phyloP scores from a whole-genome alignment of 2,329 filamentous ascomycete genomes.

The Colletotrichum scovillei region DNA sequence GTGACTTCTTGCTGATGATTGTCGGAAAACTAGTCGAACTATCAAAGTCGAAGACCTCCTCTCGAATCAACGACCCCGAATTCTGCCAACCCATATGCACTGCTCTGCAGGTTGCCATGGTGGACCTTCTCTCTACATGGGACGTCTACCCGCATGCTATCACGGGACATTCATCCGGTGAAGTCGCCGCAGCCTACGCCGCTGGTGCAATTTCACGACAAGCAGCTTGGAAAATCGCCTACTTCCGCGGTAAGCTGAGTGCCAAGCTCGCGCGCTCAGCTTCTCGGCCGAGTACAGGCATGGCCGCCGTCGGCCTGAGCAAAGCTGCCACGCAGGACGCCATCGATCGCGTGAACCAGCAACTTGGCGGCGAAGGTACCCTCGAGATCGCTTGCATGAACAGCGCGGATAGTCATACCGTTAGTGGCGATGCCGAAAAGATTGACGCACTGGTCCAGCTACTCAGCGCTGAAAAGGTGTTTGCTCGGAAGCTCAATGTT shows the following conservation, averaged over 20 bases:
- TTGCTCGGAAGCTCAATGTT: constrained; percentile 60
- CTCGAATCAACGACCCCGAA: constrained; percentile 50
- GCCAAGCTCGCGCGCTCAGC: constrained; percentile 43
- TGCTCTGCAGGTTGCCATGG: constrained; percentile 59
- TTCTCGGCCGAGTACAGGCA: constrained; percentile 44
- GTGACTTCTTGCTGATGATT: not conserved
- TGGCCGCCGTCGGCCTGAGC: constrained; percentile 55
- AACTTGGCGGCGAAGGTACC: constrained; percentile 30
- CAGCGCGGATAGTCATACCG: constrained; percentile 62
- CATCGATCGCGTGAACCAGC: constrained; percentile 41
- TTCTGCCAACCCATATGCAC: constrained; percentile 57
- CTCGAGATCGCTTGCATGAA: constrained; percentile 61
- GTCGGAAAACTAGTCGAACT: constrained; percentile 29
- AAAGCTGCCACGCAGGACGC: constrained; percentile 38
- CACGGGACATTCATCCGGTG: constrained; percentile 59
- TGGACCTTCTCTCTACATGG: constrained; percentile 56
- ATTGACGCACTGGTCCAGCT: constrained; percentile 46
- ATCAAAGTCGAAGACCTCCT: constrained; percentile 43
- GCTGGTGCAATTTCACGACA: constrained; percentile 50
- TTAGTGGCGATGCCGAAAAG: constrained; percentile 48
- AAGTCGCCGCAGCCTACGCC: constrained; percentile 60
- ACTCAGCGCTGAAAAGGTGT: constrained; percentile 48
- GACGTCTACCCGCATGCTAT: constrained; percentile 52
- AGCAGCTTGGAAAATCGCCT: constrained; percentile 60
- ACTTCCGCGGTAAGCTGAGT: constrained; percentile 54